These are phyloP conservation scores for Neopestalotiopsis sp. DNA, from an alignment of 2,329 filamentous ascomycete genomes.

Conservation along the genomic window DNA sequence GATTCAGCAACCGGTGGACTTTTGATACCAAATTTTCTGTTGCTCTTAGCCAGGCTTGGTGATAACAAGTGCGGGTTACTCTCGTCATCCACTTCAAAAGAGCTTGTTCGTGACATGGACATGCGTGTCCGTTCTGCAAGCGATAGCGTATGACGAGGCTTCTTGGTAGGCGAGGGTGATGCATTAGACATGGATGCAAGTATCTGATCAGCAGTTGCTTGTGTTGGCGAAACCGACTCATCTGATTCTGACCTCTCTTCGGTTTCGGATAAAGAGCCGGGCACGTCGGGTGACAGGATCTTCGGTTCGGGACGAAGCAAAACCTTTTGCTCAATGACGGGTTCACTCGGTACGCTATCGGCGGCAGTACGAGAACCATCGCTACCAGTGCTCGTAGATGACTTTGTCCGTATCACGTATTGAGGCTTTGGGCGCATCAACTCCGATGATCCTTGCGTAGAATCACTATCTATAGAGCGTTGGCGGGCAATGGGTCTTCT, in stretches of 20 bases:
- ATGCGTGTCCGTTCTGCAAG: conserved; percentile 81
- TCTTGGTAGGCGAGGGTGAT: conserved; percentile 64
- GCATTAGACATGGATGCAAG: conserved; percentile 58
- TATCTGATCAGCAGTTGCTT: conserved; percentile 62
- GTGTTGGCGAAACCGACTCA: conserved; percentile 46
- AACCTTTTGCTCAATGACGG: background rate
- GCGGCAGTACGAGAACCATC: background rate
- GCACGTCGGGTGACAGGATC: background rate
- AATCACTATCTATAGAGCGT: background rate
- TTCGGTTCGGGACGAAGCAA: background rate
- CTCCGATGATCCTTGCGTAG: background rate
- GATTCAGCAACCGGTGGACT: background rate
- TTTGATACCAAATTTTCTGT: conserved; percentile 29
- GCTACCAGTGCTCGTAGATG: background rate
- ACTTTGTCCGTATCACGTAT: background rate
- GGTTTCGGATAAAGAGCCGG: background rate
- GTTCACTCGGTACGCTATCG: background rate
- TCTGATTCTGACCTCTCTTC: conserved; percentile 16
- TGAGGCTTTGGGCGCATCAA: background rate
- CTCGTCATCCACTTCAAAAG: conserved; percentile 40
- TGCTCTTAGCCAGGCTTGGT: conserved; percentile 9
- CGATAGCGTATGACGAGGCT: conserved; percentile 61
- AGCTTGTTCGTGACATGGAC: conserved; percentile 69
- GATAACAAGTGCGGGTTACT: conserved; percentile 24
- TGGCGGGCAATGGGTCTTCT: conserved; percentile 16